phyloP scores from a whole-genome alignment of 1,284 basidiomycete species.

The Ceratobasidium sp. region DNA sequence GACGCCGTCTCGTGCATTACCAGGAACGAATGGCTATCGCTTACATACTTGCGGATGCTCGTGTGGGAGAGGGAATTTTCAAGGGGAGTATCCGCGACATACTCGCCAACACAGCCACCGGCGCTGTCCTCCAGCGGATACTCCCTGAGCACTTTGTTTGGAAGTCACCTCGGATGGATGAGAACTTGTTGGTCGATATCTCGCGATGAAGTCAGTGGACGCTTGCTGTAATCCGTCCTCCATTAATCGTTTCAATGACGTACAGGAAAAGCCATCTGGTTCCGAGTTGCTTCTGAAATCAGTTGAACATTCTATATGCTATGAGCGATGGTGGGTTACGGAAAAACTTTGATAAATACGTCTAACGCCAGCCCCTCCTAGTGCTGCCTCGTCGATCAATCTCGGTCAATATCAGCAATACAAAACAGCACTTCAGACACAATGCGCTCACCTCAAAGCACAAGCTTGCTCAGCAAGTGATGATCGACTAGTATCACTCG shows the following conservation, averaged over 20 bases:
- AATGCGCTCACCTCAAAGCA: conserved; percentile 10
- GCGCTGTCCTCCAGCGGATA: background rate
- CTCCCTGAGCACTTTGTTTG: conserved; percentile 1
- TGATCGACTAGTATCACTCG: conserved; percentile 21
- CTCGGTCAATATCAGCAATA: conserved; percentile 19
- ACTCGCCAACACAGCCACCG: background rate
- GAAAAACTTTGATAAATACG: background rate
- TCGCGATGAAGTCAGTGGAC: background rate
- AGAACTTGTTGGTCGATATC: conserved; percentile 3
- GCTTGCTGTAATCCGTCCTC: background rate
- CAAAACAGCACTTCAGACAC: background rate
- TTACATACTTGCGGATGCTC: conserved; percentile 13
- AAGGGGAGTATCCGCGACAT: background rate
- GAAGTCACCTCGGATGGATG: conserved; percentile 29
- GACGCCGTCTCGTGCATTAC: background rate
- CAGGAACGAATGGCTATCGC: background rate
- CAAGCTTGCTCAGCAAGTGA: conserved; percentile 13
- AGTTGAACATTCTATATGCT: conserved; percentile 25
- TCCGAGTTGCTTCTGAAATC: conserved; percentile 15
- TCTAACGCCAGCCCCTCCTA: background rate
- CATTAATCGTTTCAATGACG: background rate
- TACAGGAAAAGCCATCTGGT: background rate
- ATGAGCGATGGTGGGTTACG: conserved; percentile 9
- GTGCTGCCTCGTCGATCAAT: conserved; percentile 5
- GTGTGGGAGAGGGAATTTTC: conserved; percentile 14